phyloP scores from a whole-genome alignment of 257 asterid species.

The Paraleonurus japonicus region DNA sequence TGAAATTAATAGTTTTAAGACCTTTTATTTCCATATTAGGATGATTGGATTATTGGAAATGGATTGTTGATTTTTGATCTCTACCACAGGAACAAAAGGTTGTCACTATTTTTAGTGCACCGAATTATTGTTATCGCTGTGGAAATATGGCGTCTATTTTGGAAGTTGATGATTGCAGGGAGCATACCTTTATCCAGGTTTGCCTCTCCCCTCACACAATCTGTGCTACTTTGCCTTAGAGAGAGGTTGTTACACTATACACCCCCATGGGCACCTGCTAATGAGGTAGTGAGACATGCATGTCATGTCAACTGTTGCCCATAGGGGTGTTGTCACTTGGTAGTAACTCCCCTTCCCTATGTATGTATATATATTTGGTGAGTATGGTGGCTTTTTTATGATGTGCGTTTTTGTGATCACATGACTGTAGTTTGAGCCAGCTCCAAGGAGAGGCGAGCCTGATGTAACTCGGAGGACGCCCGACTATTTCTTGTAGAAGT shows the following conservation, averaged over 20 bases:
- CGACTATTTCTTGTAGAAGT: constrained; percentile 82
- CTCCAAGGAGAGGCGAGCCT: constrained; percentile 98
- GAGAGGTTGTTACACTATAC: neutral
- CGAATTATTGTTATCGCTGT: constrained; percentile 94
- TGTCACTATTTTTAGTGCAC: constrained; percentile 93
- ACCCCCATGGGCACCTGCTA: too few species aligned
- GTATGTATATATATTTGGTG: neutral
- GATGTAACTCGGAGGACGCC: constrained; percentile 96
- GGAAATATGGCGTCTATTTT: constrained; percentile 97
- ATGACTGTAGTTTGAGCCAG: constrained; percentile 81
- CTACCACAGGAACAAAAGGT: constrained; percentile 85
- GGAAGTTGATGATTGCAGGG: constrained; percentile 93
- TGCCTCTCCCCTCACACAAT: constrained; percentile 4
- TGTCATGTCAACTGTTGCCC: too few species aligned
- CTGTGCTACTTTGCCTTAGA: neutral
- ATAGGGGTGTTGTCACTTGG: too few species aligned
- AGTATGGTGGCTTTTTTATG: neutral
- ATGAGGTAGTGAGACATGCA: too few species aligned
- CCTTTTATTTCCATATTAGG: neutral
- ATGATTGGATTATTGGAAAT: neutral
- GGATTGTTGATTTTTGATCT: constrained; percentile 24
- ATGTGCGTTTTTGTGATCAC: neutral
- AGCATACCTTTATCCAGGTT: constrained; percentile 90
- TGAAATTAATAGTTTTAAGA: neutral
- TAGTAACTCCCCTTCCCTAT: neutral